Evolutionary conservation across 1,284 basidiomycete genomes (phyloP).

Genomic region (Megacollybia platyphylla): DNA sequence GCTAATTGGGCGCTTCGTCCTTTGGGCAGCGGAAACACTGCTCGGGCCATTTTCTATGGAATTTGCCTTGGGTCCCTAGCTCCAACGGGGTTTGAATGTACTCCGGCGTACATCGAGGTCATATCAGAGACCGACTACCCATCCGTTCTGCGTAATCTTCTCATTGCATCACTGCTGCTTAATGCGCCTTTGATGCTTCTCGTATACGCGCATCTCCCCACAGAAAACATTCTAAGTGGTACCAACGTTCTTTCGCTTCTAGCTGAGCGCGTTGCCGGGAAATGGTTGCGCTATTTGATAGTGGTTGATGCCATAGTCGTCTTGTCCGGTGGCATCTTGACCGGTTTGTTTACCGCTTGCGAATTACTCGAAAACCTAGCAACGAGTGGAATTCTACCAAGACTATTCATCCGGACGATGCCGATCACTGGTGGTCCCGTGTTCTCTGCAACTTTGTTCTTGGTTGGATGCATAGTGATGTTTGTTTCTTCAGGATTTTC

Average conservation of each 20-base stretch:
- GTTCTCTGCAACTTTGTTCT: not conserved
- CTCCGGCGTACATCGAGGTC: conserved; percentile 49
- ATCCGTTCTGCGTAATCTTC: conserved; percentile 50
- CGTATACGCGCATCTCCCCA: conserved; percentile 43
- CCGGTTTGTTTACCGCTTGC: conserved; percentile 22
- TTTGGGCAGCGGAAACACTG: conserved; percentile 15
- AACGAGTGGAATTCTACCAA: conserved; percentile 31
- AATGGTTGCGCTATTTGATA: conserved; percentile 47
- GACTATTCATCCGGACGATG: conserved; percentile 29
- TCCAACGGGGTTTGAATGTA: conserved; percentile 60
- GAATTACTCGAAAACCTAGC: conserved; percentile 3
- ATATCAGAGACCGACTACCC: conserved; percentile 44
- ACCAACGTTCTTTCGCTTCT: conserved; percentile 50
- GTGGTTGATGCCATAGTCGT: conserved; percentile 55
- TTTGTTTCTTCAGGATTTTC: not conserved
- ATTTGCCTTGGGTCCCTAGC: conserved; percentile 58
- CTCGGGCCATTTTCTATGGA: conserved; percentile 44
- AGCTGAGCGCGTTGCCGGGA: conserved; percentile 42
- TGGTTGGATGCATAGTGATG: not conserved
- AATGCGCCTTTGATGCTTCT: conserved; percentile 43
- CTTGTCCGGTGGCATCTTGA: conserved; percentile 56
- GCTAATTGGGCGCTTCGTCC: conserved; percentile 41
- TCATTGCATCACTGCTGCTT: conserved; percentile 40
- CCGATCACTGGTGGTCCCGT: not conserved
- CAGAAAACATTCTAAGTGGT: conserved; percentile 29